Evolutionary conservation across 2,329 filamentous ascomycete genomes (phyloP).

Genomic region (Sarocladiaceae sp.): DNA sequence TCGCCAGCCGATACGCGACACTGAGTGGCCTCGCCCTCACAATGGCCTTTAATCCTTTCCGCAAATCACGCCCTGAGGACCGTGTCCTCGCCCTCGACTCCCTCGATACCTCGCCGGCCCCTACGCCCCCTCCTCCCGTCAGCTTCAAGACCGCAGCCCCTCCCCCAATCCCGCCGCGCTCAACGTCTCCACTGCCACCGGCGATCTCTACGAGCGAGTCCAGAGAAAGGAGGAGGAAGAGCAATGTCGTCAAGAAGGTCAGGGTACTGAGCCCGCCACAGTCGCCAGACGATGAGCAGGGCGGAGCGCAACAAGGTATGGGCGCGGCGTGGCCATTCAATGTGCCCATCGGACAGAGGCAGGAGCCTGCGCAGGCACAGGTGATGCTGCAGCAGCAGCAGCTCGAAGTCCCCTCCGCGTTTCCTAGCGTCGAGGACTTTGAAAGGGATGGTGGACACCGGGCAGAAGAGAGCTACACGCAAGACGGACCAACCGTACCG

Average conservation of each 20-base stretch:
- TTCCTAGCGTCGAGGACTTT: conserved; percentile 6
- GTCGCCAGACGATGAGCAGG: conserved; percentile 35
- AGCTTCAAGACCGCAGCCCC: conserved; percentile 13
- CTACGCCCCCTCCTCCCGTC: conserved; percentile 17
- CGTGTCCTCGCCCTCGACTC: conserved; percentile 22
- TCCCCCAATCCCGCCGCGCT: conserved; percentile 14
- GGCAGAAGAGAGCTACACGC: conserved; percentile 1
- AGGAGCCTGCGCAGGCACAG: background rate
- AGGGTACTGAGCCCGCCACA: conserved; percentile 60
- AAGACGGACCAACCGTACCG: background rate
- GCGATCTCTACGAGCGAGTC: conserved; percentile 22
- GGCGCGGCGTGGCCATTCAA: conserved; percentile 18
- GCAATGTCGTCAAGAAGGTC: conserved; percentile 59
- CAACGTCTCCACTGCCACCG: conserved; percentile 16
- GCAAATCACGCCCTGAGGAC: conserved; percentile 31
- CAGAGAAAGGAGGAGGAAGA: conserved; percentile 19
- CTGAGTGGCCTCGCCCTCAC: no score
- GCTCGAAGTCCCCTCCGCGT: background rate
- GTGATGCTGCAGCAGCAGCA: background rate
- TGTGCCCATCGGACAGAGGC: background rate
- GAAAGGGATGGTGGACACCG: background rate
- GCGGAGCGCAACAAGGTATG: background rate
- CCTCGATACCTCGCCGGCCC: conserved; percentile 21
- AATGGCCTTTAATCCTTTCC: conserved; percentile 46
- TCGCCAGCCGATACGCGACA: no score